Evolutionary conservation across 2,329 filamentous ascomycete species (phyloP).

Genomic region (Aspergillus sp.): DNA sequence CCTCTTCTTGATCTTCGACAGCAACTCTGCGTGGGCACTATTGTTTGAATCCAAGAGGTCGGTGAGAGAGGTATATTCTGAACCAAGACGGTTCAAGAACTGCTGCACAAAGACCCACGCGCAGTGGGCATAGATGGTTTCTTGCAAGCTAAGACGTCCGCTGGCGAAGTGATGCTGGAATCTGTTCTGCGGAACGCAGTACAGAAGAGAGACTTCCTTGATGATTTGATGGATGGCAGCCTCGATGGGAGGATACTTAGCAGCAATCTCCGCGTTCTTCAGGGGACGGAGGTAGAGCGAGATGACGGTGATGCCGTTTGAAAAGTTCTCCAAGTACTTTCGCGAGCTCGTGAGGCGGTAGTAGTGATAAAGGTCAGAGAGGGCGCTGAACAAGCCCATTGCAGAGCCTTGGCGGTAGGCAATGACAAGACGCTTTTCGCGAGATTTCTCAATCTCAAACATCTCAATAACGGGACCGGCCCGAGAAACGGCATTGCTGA

Average conservation of each 20-base stretch:
- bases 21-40: conserved; percentile 80
- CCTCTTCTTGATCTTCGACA: conserved; percentile 93
- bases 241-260: conserved; percentile 77
- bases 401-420: conserved; percentile 94
- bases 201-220: conserved; percentile 95
- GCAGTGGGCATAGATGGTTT: conserved; percentile 96
- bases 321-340: conserved; percentile 99
- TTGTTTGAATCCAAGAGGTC: conserved; percentile 80
- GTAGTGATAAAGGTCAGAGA: conserved; percentile 97
- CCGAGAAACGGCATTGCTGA: conserved; percentile 79
- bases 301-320: conserved; percentile 96
- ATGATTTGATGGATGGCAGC: conserved; percentile 98
- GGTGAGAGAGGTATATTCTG: conserved; percentile 86
- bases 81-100: conserved; percentile 91
- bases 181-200: conserved; percentile 97
- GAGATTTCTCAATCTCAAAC: conserved; percentile 88
- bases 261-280: conserved; percentile 58
- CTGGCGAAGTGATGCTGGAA: conserved; percentile 87
- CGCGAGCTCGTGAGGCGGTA: conserved; percentile 94
- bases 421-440: conserved; percentile 92
- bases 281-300: conserved; percentile 88
- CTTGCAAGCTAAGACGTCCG: conserved; percentile 86
- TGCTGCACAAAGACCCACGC: conserved; percentile 98
- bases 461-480: conserved; percentile 97
- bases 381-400: conserved; percentile 88